Evolutionary conservation across 345 rosid genomes (phyloP), one percentile per base, ranked within the genome.

Genomic region (Microthlaspi erraticum): DNA sequence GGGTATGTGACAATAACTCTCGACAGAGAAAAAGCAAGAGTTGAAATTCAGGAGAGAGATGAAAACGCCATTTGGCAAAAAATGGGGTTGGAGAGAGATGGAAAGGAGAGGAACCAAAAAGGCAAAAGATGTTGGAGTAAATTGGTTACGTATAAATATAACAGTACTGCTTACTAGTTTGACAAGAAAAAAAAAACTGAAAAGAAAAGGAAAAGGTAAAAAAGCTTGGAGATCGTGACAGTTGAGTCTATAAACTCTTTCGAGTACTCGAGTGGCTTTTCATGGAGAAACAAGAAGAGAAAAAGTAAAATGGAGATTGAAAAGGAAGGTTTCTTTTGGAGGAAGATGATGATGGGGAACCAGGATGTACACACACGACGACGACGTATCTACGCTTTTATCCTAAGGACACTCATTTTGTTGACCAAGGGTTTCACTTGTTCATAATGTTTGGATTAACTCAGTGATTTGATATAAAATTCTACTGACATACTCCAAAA

Each of bases 211-310:
- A 5, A 23, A 66, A 4, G 29, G 29, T 26, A 1, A 56, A 72
- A 65, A 50, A 58, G 69, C 57, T 52, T 23, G 5, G 56, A 74
- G 73, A 74, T 13, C 51, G 69, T 36, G 78, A 67, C 73, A 74
- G 56, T 67, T 43, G 63, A 67, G 63, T 49, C 54, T 57, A 39
- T 29, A 52, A 66, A 66, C 78, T 52, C 41, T 42, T 67, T 26
- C 26, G 60, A 46, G 78, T 56, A 75, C 78, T 75, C 14, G 31
- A 68, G 78, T 60, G 51, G 63, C 64, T 68, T 75, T 68, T 26
- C 73, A 53, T 43, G 49, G 23, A 60, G 37, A 58, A 57, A 48
- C 53, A 43, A 2, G 6, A 46, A 45, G 50, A 26, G n/a, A 62
- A 42, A 59, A 48, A 17, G 18, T 43, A 44, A 9, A 26, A 26